phyloP scores from a whole-genome alignment of 495 filamentous ascomycete genomes.

The Penicillium salamii region DNA sequence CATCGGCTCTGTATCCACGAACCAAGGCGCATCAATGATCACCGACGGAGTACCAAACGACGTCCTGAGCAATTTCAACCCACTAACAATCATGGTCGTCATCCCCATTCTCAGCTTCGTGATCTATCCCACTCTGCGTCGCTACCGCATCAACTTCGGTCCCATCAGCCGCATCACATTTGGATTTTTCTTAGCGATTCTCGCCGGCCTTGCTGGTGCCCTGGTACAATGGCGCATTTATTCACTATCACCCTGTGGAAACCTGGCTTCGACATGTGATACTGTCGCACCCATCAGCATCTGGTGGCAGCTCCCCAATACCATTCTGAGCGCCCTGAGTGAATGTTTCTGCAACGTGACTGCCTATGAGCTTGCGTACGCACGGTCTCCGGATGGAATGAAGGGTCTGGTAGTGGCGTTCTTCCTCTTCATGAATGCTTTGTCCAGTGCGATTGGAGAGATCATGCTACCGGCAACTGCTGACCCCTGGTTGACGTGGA shows the following conservation, averaged over 20 bases:
- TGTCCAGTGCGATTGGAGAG: constrained; percentile 48
- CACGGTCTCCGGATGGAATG: constrained; percentile 67
- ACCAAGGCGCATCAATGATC: constrained; percentile 59
- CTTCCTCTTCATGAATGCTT: constrained; percentile 56
- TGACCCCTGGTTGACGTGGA: constrained; percentile 58
- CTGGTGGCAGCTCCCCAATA: constrained; percentile 50
- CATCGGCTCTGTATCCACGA: constrained; percentile 41
- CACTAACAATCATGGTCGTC: constrained; percentile 62
- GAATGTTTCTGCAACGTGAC: constrained; percentile 71
- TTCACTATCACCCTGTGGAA: constrained; percentile 49
- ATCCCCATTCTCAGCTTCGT: constrained; percentile 61
- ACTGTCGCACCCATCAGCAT: constrained; percentile 50
- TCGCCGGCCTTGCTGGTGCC: constrained; percentile 57
- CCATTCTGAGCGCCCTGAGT: constrained; percentile 58
- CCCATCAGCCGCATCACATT: constrained; percentile 66
- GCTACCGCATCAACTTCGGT: constrained; percentile 52
- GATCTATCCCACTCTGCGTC: constrained; percentile 60
- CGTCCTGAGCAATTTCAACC: constrained; percentile 66
- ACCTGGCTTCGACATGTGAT: constrained; percentile 46
- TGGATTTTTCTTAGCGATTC: constrained; percentile 57
- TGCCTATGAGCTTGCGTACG: constrained; percentile 70
- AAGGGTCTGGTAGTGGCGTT: constrained; percentile 64
- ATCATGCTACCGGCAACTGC: constrained; percentile 58
- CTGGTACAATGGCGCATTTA: constrained; percentile 66
- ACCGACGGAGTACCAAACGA: constrained; percentile 72